These are phyloP conservation scores for Mycena olivaceomarginata DNA, from an alignment of 768 basidiomycete genomes.

Conservation along the genomic window DNA sequence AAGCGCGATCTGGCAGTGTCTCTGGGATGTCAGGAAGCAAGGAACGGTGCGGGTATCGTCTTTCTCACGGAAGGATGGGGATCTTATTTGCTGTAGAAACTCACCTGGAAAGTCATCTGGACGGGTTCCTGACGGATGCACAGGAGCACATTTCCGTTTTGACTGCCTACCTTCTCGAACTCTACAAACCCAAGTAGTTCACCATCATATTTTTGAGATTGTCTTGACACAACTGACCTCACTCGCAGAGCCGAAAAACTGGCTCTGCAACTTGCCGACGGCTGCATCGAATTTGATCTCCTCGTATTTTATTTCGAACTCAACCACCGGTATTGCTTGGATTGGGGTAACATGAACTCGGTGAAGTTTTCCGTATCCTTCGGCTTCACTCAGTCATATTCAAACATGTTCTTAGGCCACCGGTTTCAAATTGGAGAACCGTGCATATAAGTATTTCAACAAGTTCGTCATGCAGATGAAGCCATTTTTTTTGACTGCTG, in stretches of 20 bases:
- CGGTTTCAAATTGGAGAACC: slow-evolving; percentile 19
- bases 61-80: background rate
- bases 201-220: background rate
- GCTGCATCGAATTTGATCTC: slow-evolving; percentile 30
- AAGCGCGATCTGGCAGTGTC: slow-evolving; percentile 24
- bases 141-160: slow-evolving; percentile 29
- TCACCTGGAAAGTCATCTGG: slow-evolving; percentile 19
- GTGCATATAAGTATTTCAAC: background rate
- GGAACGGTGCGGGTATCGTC: slow-evolving; percentile 6
- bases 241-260: slow-evolving; percentile 26
- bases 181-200: slow-evolving; percentile 34
- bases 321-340: slow-evolving; percentile 23
- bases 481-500: background rate
- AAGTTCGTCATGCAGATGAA: slow-evolving; percentile 5
- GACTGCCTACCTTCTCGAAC: slow-evolving; percentile 25
- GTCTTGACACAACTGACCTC: background rate
- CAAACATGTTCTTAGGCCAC: slow-evolving; percentile 9
- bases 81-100: background rate
- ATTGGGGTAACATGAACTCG: background rate
- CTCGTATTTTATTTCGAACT: slow-evolving; percentile 31
- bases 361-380: slow-evolving; percentile 1
- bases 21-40: slow-evolving; percentile 29
- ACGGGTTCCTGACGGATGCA: slow-evolving; percentile 21
- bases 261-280: slow-evolving; percentile 30
- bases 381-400: background rate